Percentiles rank a stretch among this genome's conserved stretches.
These are phyloP conservation scores for Cicer bijugum DNA, from an alignment of 306 rosid genomes.

Conservation along the genomic window DNA sequence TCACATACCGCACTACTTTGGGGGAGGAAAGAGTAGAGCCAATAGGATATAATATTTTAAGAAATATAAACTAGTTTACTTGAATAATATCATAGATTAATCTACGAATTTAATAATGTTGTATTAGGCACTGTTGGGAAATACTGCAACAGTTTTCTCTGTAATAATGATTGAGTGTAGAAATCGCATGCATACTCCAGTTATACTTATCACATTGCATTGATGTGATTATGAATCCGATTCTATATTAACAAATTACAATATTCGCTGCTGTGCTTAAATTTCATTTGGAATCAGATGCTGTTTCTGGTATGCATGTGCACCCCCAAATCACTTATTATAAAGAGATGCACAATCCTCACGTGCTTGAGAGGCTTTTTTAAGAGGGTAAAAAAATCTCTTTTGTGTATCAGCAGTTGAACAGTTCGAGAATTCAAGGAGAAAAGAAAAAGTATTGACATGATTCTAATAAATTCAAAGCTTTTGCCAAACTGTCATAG, in stretches of 20 bases:
- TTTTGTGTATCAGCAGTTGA: not conserved
- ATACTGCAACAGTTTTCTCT: not conserved
- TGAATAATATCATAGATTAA: not conserved
- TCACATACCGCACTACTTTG: not conserved
- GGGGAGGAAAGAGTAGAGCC: not conserved
- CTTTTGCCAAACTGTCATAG: not conserved
- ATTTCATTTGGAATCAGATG: slow-evolving; percentile 55
- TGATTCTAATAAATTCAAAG: not conserved
- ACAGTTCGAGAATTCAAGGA: not conserved
- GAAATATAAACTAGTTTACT: slow-evolving; percentile 6
- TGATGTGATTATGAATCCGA: slow-evolving; percentile 47
- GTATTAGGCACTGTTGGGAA: slow-evolving; percentile 2
- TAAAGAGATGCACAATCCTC: slow-evolving; percentile 6
- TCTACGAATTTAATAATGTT: not conserved
- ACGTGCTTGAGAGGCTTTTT: not conserved
- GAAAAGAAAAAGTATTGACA: not conserved
- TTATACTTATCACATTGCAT: slow-evolving; percentile 31
- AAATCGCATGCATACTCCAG: slow-evolving; percentile 35
- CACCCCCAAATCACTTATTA: not conserved
- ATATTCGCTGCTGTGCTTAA: slow-evolving; percentile 42
- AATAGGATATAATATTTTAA: not conserved
- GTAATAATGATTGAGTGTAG: not conserved
- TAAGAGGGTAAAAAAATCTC: not conserved
- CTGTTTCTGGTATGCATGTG: slow-evolving; percentile 41
- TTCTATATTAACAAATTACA: slow-evolving; percentile 56